These are phyloP conservation scores for Pleurotus eryngii DNA, from an alignment of 768 basidiomycete genomes.

Conservation along the genomic window DNA sequence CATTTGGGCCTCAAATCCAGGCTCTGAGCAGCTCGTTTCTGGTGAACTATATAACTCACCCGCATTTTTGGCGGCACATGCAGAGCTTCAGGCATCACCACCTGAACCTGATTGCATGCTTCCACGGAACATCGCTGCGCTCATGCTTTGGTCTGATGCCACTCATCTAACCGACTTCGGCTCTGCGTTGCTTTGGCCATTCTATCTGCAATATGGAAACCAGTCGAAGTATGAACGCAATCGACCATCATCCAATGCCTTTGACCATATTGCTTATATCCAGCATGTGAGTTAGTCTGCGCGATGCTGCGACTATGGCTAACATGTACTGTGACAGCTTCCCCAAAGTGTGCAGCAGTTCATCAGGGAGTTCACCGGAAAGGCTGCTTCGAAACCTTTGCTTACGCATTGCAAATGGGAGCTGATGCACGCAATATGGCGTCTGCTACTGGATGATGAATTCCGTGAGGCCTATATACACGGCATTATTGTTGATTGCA, in stretches of 20 bases:
- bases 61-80: neutral
- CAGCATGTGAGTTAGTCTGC: neutral
- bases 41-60: neutral
- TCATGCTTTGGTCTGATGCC: slow-evolving; percentile 15
- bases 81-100: neutral
- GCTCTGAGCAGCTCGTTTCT: neutral
- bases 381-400: neutral
- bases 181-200: slow-evolving; percentile 9
- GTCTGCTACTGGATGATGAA: slow-evolving; percentile 23
- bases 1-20: neutral
- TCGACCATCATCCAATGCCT: neutral
- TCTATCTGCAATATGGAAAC: slow-evolving; percentile 13
- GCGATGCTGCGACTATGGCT: too few relatives aligned
- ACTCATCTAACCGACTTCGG: slow-evolving; percentile 14
- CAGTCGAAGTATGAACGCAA: slow-evolving; percentile 10
- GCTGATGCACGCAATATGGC: slow-evolving; percentile 6
- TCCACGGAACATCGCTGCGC: slow-evolving; percentile 8
- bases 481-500: slow-evolving; percentile 27
- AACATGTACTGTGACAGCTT: neutral
- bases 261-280: slow-evolving; percentile 9
- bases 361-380: neutral
- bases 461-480: slow-evolving; percentile 29
- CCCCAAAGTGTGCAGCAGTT: neutral
- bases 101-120: slow-evolving; percentile 8
- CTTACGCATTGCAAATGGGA: slow-evolving; percentile 8